A percentile compares a stretch with the other conserved stretches of the same genome.
Evolutionary conservation across 169 alveolate species (phyloP).

Genomic region (Plasmodium berghei): DNA sequence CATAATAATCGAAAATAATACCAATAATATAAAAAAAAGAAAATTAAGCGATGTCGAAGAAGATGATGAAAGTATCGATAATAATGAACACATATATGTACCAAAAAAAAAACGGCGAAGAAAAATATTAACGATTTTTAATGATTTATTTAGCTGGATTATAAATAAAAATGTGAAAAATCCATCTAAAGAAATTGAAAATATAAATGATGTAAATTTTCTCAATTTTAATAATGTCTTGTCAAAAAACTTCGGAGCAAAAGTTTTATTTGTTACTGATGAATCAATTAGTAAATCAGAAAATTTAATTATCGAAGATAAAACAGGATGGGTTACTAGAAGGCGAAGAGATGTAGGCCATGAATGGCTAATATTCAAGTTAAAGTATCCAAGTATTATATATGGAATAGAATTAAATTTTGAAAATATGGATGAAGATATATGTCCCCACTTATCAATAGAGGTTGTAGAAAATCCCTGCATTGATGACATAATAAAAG

Average conservation of each 20-base stretch:
- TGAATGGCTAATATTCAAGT: conserved; percentile 63
- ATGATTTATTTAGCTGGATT: conserved; percentile 52
- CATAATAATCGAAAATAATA: conserved; percentile 26
- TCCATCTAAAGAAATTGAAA: conserved; percentile 70
- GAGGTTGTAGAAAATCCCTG: conserved; percentile 42
- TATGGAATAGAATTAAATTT: conserved; percentile 72
- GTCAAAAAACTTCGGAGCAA: conserved; percentile 55
- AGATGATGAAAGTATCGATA: not conserved
- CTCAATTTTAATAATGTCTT: conserved; percentile 53
- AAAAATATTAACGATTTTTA: conserved; percentile 44
- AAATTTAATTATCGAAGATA: conserved; percentile 43
- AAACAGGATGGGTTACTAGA: conserved; percentile 75
- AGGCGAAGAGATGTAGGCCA: conserved; percentile 76
- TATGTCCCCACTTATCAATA: conserved; percentile 73
- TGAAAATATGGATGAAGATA: conserved; percentile 70
- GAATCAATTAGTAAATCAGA: conserved; percentile 64
- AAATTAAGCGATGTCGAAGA: conserved; percentile 4
- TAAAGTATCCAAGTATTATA: conserved; percentile 59
- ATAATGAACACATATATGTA: conserved; percentile 8
- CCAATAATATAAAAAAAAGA: not conserved
- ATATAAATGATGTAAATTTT: conserved; percentile 39
- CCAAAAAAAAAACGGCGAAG: conserved; percentile 28
- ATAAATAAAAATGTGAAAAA: conserved; percentile 27
- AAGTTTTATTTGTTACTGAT: conserved; percentile 55
- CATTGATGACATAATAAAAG: conserved; percentile 56